Conservation (phyloP, 768 basidiomycete species). For the Chalciporus pseudorubinellus region DNA sequence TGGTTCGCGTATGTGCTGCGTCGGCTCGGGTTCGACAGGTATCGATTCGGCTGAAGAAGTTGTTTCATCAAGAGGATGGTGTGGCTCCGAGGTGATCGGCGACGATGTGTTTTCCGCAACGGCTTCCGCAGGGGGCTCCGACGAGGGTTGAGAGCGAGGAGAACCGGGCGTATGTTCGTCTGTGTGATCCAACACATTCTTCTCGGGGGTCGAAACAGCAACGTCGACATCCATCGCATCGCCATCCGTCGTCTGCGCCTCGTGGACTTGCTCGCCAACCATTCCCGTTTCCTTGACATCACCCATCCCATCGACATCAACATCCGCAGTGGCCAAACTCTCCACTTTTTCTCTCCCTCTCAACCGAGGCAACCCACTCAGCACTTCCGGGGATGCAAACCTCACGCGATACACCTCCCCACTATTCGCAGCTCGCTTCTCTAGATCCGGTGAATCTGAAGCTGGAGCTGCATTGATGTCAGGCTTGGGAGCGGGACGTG, state of each 20-base stretch:
- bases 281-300: neutral
- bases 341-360: neutral
- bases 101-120: neutral
- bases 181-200: neutral
- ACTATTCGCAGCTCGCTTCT: constrained; percentile 10
- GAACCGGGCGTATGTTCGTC: neutral
- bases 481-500: neutral
- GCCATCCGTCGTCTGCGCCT: neutral
- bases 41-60: constrained; percentile 9
- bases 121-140: neutral
- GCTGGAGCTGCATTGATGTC: neutral
- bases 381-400: constrained; percentile 33
- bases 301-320: neutral
- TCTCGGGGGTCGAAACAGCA: neutral
- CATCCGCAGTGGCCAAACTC: neutral
- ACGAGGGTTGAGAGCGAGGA: neutral
- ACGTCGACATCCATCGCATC: constrained; percentile 26
- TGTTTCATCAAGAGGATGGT: neutral
- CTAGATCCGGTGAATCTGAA: constrained; percentile 1
- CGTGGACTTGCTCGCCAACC: neutral
- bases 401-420: constrained; percentile 26
- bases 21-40: constrained; percentile 5
- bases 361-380: constrained; percentile 14
- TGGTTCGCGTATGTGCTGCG: constrained; percentile 10
- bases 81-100: neutral